Base-by-base conservation (phyloP, 1,284 basidiomycete genomes). In the Fomitiporia mediterranea region DNA sequence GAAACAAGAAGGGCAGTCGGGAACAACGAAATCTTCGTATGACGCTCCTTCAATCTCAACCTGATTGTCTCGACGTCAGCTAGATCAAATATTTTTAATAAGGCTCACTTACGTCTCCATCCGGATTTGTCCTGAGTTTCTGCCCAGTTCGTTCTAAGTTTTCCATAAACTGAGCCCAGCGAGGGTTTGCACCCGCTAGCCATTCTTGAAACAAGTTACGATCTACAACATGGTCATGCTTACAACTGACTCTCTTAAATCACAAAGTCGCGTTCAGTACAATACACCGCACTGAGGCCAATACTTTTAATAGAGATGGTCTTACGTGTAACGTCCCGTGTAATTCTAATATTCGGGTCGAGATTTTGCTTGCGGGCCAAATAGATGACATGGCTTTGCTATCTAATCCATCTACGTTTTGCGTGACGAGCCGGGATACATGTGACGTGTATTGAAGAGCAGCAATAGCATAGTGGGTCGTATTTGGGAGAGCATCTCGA, bases 381-480 rank as follows among this genome's bases (percentile, higher is more conserved):
- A 71, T 64, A 52, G 66, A 71, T 60, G 66, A 65, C 43, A 84
- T 68, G 27, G 84, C 88, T 71, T 92, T 92, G 50, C 84, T 83
- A 66, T 95, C 93, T 11, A 96, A 79, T 6, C 92, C 92, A 65
- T 97, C 94, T 5, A 97, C 93, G 64, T 95, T 96, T 69, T 96
- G 93, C 0, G 94, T 97, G 56, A 97, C 84, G 25, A 94, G 70
- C n/a, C 74, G 73, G 5, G 78, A 72, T 17, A 89, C 75, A 51
- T 84, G 69, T 5, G 77, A 79, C 5, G 86, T 72, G 59, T 91
- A 76, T 64, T 93, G 87, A 28, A 96, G 74, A 1, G 92, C 89
- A 1, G 91, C 87, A 25, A 97, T 72, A 15, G 89, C 86, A 64
- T 83, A 90, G 67, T 98, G 94, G 0, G 88, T 93, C 3, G 90